Base-by-base conservation (phyloP, 768 basidiomycete species). In the Termitomyces sp. region DNA sequence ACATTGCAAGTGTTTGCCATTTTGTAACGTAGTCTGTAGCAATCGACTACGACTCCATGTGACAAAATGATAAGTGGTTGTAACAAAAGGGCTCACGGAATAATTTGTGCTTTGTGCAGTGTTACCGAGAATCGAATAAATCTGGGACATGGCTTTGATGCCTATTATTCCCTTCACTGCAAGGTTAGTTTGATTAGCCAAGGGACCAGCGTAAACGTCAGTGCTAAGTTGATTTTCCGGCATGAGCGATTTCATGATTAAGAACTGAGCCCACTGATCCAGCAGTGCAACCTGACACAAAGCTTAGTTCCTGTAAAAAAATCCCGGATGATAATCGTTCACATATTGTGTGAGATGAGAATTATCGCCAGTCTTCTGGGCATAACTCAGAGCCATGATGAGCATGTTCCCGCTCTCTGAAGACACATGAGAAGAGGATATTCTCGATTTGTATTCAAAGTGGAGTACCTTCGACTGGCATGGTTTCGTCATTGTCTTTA, bases 341-440 rank as follows among this genome's bases (percentile, higher is more conserved):
- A 74, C 84, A 72, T 81, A 83, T 63, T 69, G 67, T n/a, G 53
- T 64, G 49, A 88, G 65, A 48, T 84, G 78, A 1, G 82, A 80
- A n/a, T 54, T 67, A 62, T 87, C 84, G 14, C 74, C 72, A 0
- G 82, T 76, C 61, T 73, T 78, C 58, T 82, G 83, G 1, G 80
- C 80, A 62, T 87, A 84, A 61, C 81, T 82, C 52, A 87, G 72
- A 1, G 84, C 76, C 86, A 88, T 87, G 68, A 88, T 87, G 6
- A 89, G 72, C 84, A 88, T 87, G 65, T 89, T 88, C 16, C 86
- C 88, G 57, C 84, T 84, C 71, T 89, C 88, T 85, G 48, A 22
- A 36, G 54, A 22, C 43, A 46, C 5, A 43, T 42, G n/a, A n/a
- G n/a, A n/a, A n/a, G n/a, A 37, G 20, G 27, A 47, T 14, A 20